Evolutionary conservation across 805 yeast species (phyloP).

Genomic region (Metschnikowia matae): DNA sequence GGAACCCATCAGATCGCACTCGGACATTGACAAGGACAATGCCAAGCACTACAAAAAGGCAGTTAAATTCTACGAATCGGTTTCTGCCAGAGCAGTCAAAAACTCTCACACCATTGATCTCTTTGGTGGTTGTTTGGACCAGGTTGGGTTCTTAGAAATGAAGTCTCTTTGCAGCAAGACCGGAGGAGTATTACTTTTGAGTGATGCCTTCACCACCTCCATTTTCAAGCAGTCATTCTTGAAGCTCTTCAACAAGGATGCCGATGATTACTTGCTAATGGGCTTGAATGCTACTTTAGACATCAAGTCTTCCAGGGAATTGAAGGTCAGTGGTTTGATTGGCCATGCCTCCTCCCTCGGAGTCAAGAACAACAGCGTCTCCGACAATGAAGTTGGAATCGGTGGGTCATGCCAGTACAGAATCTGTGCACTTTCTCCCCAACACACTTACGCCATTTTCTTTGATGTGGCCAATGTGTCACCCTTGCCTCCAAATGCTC

Average conservation of each 20-base stretch:
- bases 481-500: constrained; percentile 45
- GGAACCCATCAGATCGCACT: constrained; percentile 96
- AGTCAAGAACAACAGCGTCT: constrained; percentile 67
- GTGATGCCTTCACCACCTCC: constrained; percentile 93
- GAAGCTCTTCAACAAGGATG: constrained; percentile 83
- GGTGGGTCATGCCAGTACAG: constrained; percentile 91
- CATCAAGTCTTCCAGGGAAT: constrained; percentile 80
- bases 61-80: constrained; percentile 68
- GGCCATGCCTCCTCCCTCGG: constrained; percentile 84
- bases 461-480: constrained; percentile 65
- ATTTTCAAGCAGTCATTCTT: constrained; percentile 90
- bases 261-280: constrained; percentile 79
- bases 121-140: constrained; percentile 95
- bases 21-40: constrained; percentile 85
- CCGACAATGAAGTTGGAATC: constrained; percentile 90
- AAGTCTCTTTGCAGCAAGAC: constrained; percentile 77
- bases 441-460: constrained; percentile 83
- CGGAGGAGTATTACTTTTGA: constrained; percentile 83
- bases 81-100: constrained; percentile 66
- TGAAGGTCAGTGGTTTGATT: constrained; percentile 87
- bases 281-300: constrained; percentile 88
- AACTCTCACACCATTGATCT: constrained; percentile 81
- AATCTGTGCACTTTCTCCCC: constrained; percentile 79
- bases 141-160: constrained; percentile 94
- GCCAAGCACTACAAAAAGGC: constrained; percentile 89